Evolutionary conservation across 257 asterid species (phyloP).

Genomic region (Osmanthus fragrans): DNA sequence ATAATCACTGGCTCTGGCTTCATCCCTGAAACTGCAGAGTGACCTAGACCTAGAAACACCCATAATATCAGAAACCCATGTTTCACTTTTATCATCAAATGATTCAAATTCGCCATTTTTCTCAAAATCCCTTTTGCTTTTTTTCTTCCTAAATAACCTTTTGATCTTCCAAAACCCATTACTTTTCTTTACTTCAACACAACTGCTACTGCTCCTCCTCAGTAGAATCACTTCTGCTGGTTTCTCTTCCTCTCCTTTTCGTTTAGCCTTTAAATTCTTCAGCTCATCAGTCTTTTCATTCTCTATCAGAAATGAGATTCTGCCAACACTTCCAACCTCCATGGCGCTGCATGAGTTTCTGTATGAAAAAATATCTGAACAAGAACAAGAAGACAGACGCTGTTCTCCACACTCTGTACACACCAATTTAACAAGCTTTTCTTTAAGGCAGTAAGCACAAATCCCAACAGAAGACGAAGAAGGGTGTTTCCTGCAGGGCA

Average conservation of each 20-base stretch:
- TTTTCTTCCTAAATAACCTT: constrained; percentile 63
- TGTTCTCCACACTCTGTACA: constrained; percentile 97
- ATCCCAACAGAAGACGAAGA: constrained; percentile 62
- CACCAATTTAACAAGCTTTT: constrained; percentile 61
- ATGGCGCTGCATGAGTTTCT: constrained; percentile 62
- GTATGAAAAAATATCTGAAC: constrained; percentile 73
- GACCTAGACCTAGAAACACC: constrained; percentile 85
- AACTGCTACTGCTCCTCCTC: constrained; percentile 75
- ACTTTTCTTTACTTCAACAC: constrained; percentile 73
- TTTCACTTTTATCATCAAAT: constrained; percentile 52
- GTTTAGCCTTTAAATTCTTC: constrained; percentile 23
- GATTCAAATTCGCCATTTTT: constrained; percentile 28
- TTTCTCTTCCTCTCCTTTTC: constrained; percentile 28
- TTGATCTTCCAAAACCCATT: constrained; percentile 81
- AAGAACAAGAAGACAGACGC: constrained; percentile 78
- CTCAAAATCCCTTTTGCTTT: constrained; percentile 32
- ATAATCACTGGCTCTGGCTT: constrained; percentile 56
- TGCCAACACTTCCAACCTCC: constrained; percentile 78
- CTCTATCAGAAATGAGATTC: constrained; percentile 74
- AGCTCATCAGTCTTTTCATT: constrained; percentile 53
- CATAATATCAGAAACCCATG: constrained; percentile 56
- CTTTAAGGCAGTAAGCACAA: constrained; percentile 77
- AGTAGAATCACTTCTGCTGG: constrained; percentile 55
- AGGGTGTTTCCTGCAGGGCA: constrained; percentile 81
- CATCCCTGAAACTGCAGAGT: constrained; percentile 80